phyloP scores from a whole-genome alignment of 192 early-diverging fungal genomes.

The Tieghemiomyces parasiticus region DNA sequence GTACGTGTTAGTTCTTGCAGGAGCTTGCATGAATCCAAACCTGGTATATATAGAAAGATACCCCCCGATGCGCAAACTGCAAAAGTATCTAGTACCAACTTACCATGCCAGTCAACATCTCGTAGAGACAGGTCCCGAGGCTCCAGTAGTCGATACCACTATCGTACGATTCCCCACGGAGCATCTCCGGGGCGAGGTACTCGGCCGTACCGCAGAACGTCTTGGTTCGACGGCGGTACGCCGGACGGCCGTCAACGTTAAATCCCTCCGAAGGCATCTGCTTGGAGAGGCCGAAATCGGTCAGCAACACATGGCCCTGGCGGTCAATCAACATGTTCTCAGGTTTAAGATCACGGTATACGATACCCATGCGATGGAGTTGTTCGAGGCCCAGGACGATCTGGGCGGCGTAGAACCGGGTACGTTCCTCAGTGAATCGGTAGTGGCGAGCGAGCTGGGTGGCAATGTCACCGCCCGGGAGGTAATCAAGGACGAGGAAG shows the following conservation, averaged over 20 bases:
- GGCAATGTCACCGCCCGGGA: conserved; percentile 86
- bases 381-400: conserved; percentile 74
- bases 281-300: conserved; percentile 92
- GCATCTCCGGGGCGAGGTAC: conserved; percentile 54
- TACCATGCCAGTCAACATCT: conserved; percentile 2
- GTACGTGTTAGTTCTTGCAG: too few relatives aligned
- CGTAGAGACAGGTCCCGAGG: conserved; percentile 9
- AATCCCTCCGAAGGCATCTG: conserved; percentile 17
- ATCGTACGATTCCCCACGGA: conserved; percentile 17
- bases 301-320: conserved; percentile 72
- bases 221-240: conserved; percentile 23
- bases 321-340: conserved; percentile 56
- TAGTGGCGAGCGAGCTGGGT: conserved; percentile 58
- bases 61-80: background rate
- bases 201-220: conserved; percentile 68
- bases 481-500: conserved; percentile 81
- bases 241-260: conserved; percentile 14
- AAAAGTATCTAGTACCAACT: too few relatives aligned
- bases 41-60: conserved; percentile 1
- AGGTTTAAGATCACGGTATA: conserved; percentile 75
- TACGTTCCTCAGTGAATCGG: conserved; percentile 60
- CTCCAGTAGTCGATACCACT: conserved; percentile 11
- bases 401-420: conserved; percentile 79
- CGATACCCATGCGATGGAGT: conserved; percentile 74
- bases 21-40: too few relatives aligned